Conservation (phyloP, 257 asterid genomes). For the Avicennia marina region DNA sequence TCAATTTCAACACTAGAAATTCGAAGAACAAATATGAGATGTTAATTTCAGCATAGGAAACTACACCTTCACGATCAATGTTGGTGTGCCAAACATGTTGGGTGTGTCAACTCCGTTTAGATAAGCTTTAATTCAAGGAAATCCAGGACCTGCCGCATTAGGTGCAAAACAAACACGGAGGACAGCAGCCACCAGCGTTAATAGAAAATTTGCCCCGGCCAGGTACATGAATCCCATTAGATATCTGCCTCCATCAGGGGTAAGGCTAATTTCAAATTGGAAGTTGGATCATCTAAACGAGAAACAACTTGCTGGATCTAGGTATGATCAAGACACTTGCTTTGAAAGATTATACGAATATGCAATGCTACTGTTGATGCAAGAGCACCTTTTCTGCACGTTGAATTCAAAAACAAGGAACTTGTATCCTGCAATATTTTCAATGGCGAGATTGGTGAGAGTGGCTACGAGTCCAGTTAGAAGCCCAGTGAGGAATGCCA, state of each 20-base stretch:
- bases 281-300: background rate
- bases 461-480: slow-evolving; percentile 81
- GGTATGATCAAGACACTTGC: too few species aligned
- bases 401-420: slow-evolving; percentile 49
- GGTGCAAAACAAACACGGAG: slow-evolving; percentile 84
- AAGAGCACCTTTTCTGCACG: slow-evolving; percentile 47
- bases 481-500: slow-evolving; percentile 82
- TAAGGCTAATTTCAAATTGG: background rate
- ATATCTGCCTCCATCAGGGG: slow-evolving; percentile 50
- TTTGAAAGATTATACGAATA: too few species aligned
- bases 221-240: slow-evolving; percentile 53
- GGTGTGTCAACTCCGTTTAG: slow-evolving; percentile 93
- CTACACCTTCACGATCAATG: slow-evolving; percentile 71
- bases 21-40: background rate
- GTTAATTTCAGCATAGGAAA: slow-evolving; percentile 1
- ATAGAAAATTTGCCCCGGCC: slow-evolving; percentile 49
- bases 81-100: slow-evolving; percentile 79
- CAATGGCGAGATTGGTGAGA: slow-evolving; percentile 75
- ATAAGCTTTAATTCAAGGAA: slow-evolving; percentile 90
- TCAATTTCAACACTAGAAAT: background rate
- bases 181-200: slow-evolving; percentile 60
- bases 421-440: slow-evolving; percentile 87
- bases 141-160: slow-evolving; percentile 95
- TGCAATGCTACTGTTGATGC: background rate
- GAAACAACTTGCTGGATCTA: background rate